These are phyloP conservation scores for Dipodascus albidus DNA, from an alignment of 805 yeast species.

Conservation along the genomic window DNA sequence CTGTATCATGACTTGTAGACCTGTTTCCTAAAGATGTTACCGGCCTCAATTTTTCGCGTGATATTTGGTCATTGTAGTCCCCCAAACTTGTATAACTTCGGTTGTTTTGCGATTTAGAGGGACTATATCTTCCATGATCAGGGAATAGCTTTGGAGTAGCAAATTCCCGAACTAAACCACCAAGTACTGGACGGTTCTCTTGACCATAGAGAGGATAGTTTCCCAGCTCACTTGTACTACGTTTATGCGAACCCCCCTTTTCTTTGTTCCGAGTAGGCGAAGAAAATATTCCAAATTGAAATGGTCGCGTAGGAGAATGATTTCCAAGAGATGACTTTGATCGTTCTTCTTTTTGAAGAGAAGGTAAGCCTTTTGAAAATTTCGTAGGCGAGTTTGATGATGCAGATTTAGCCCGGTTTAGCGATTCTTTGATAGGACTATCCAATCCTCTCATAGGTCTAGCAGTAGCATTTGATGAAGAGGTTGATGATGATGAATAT, in stretches of 20 bases:
- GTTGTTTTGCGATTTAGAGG: background rate
- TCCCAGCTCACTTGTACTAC: background rate
- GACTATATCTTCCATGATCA: background rate
- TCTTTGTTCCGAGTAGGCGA: background rate
- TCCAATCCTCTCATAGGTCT: background rate
- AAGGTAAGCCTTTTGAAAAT: background rate
- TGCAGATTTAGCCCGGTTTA: too few species aligned
- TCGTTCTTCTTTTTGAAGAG: background rate
- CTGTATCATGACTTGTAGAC: background rate
- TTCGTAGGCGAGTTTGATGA: too few species aligned
- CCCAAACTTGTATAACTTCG: background rate
- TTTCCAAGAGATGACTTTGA: background rate
- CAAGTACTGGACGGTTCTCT: background rate
- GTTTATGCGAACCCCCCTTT: background rate
- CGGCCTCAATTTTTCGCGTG: background rate
- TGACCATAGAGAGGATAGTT: background rate
- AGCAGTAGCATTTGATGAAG: background rate
- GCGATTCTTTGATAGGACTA: background rate
- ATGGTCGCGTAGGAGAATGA: background rate
- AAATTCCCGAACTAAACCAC: too few species aligned
- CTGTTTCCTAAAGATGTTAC: slow-evolving; percentile 1
- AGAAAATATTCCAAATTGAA: background rate
- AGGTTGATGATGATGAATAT: background rate
- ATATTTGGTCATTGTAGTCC: background rate
- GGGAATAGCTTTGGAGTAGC: background rate